Conservation (phyloP, 139 green algal species). For the Haematococcus lacustris region DNA sequence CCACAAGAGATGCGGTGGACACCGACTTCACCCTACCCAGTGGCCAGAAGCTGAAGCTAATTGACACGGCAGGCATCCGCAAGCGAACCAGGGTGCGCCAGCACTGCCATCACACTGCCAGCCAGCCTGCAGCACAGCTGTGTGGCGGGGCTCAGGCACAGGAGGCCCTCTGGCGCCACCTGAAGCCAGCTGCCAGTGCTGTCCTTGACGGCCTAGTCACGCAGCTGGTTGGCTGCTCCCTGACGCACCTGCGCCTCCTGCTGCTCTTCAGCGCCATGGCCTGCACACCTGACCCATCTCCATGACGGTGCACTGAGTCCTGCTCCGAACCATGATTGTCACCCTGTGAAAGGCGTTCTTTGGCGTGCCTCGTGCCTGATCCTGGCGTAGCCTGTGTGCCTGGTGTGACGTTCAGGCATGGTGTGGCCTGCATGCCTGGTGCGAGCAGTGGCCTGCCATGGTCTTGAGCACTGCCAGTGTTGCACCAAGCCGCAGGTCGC, state of each 20-base stretch:
- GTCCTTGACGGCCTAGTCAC: not conserved
- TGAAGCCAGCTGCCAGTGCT: not conserved
- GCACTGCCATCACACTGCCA: not conserved
- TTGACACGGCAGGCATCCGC: slow-evolving; percentile 96
- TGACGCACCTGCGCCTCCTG: not conserved
- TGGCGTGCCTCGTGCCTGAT: too few relatives aligned
- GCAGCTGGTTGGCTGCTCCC: not conserved
- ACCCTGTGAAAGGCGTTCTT: not conserved
- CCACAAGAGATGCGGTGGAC: slow-evolving; percentile 93
- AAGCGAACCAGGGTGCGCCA: slow-evolving; percentile 57
- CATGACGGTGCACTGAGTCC: too few relatives aligned
- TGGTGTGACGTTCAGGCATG: not conserved
- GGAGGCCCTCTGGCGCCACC: not conserved
- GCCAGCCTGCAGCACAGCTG: not conserved
- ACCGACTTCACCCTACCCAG: slow-evolving; percentile 56
- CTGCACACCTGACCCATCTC: too few relatives aligned
- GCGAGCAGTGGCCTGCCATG: not conserved
- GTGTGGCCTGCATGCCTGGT: not conserved
- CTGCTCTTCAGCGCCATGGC: not conserved
- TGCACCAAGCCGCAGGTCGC: slow-evolving; percentile 9
- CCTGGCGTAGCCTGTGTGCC: not conserved
- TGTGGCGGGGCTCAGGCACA: not conserved
- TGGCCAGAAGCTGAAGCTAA: slow-evolving; percentile 70
- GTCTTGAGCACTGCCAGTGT: not conserved
- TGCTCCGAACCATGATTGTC: too few relatives aligned